Percentiles rank a stretch among this genome's conserved stretches.
phyloP scores from a whole-genome alignment of 208 protist genomes.

The Naegleria gruberi region DNA sequence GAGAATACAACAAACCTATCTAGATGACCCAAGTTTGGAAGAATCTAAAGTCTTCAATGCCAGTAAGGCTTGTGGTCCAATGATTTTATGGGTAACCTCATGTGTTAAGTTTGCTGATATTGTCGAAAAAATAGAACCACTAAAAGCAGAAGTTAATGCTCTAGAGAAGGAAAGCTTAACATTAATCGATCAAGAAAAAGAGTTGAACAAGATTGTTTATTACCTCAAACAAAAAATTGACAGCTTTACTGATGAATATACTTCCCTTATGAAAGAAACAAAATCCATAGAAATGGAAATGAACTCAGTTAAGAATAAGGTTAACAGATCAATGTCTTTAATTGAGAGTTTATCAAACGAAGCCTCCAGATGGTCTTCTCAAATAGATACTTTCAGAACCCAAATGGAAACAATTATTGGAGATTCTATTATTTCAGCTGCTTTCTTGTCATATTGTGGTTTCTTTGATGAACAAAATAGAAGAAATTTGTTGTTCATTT shows the following conservation, averaged over 20 bases:
- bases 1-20: conserved; percentile 62
- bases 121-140: conserved; percentile 74
- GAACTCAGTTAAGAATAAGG: conserved; percentile 64
- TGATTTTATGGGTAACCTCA: conserved; percentile 90
- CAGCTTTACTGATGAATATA: conserved; percentile 83
- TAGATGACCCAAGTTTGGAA: conserved; percentile 80
- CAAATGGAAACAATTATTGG: conserved; percentile 84
- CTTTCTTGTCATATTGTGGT: conserved; percentile 94
- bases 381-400: conserved; percentile 65
- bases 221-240: conserved; percentile 70
- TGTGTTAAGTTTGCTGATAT: conserved; percentile 88
- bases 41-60: conserved; percentile 82
- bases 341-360: conserved; percentile 82
- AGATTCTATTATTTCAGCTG: conserved; percentile 83
- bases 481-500: conserved; percentile 67
- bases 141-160: conserved; percentile 75
- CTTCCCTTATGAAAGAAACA: conserved; percentile 78
- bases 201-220: conserved; percentile 57
- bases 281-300: conserved; percentile 78
- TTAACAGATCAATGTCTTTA: conserved; percentile 77
- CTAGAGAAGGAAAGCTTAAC: conserved; percentile 66
- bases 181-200: conserved; percentile 35
- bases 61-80: conserved; percentile 89
- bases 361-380: conserved; percentile 79
- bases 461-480: conserved; percentile 93